Percentiles rank a stretch among this genome's conserved stretches.
Evolutionary conservation across 2,329 filamentous ascomycete species (phyloP).

Genomic region (Phialemonium atrogriseum): DNA sequence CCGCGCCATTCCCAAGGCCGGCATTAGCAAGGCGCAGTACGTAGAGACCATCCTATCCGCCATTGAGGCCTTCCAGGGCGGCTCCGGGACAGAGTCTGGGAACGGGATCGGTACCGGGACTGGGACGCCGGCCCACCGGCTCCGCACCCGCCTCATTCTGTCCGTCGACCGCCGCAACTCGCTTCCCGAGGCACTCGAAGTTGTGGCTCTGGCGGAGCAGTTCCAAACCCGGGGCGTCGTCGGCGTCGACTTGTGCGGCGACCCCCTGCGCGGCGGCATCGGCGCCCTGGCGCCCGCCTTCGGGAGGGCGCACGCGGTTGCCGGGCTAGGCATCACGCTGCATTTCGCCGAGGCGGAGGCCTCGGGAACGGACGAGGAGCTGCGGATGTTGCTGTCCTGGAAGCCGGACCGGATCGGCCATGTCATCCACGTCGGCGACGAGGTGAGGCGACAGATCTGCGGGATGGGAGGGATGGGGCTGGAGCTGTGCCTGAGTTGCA

Average conservation of each 20-base stretch:
- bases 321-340: constrained; percentile 57
- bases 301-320: constrained; percentile 31
- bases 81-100: constrained; percentile 6
- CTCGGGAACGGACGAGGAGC: constrained; percentile 50
- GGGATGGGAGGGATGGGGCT: constrained; percentile 48
- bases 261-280: constrained; percentile 58
- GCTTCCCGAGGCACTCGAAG: constrained; percentile 48
- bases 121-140: constrained; percentile 16
- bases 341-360: constrained; percentile 67
- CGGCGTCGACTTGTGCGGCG: constrained; percentile 71
- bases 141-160: constrained; percentile 62
- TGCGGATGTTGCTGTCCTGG: constrained; percentile 57
- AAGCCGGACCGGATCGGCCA: constrained; percentile 64
- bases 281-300: constrained; percentile 53
- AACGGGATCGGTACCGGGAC: no score
- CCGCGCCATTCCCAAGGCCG: constrained; percentile 45
- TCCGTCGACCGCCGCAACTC: constrained; percentile 64
- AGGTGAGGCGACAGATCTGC: constrained; percentile 50
- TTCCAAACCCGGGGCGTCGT: constrained; percentile 52
- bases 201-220: constrained; percentile 53
- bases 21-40: constrained; percentile 55
- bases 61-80: constrained; percentile 44
- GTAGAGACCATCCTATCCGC: constrained; percentile 56
- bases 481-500: constrained; percentile 74
- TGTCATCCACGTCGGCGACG: constrained; percentile 64